Percentiles rank a stretch among this genome's conserved stretches.
Evolutionary conservation across 2,329 filamentous ascomycete genomes (phyloP).

Genomic region (Aspergillus nomiae): DNA sequence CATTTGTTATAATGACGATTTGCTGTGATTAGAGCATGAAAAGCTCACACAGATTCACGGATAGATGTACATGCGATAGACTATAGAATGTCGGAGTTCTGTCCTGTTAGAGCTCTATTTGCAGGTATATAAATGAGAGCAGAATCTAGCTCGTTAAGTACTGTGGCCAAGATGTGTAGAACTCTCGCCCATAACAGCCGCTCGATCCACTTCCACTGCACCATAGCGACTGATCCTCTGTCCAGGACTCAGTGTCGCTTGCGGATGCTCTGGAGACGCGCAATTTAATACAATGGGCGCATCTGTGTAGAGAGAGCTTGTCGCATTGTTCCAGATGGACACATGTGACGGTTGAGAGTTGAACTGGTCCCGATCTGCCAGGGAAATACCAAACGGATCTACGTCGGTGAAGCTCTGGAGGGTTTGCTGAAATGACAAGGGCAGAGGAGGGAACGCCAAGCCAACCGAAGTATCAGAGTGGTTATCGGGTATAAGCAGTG

Average conservation of each 20-base stretch:
- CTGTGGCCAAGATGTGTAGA: neutral
- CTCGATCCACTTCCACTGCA: neutral
- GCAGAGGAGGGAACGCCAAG: conserved; percentile 22
- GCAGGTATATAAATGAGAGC: neutral
- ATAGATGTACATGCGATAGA: neutral
- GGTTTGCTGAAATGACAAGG: conserved; percentile 15
- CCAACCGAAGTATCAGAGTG: conserved; percentile 7
- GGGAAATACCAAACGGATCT: neutral
- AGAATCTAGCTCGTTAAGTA: neutral
- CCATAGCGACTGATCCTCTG: neutral
- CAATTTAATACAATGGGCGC: neutral
- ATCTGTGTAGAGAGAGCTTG: neutral
- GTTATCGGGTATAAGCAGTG: neutral
- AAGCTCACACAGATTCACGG: neutral
- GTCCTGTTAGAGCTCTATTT: neutral
- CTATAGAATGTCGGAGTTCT: neutral
- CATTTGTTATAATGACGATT: neutral
- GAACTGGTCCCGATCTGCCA: neutral
- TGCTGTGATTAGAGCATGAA: neutral
- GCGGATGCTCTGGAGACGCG: neutral
- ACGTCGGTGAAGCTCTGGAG: neutral
- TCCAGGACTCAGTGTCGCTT: neutral
- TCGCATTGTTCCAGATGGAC: neutral
- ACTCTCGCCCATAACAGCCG: neutral
- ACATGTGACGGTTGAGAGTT: neutral